Conservation (phyloP, 768 basidiomycete species). For the Suillus occidentalis region DNA sequence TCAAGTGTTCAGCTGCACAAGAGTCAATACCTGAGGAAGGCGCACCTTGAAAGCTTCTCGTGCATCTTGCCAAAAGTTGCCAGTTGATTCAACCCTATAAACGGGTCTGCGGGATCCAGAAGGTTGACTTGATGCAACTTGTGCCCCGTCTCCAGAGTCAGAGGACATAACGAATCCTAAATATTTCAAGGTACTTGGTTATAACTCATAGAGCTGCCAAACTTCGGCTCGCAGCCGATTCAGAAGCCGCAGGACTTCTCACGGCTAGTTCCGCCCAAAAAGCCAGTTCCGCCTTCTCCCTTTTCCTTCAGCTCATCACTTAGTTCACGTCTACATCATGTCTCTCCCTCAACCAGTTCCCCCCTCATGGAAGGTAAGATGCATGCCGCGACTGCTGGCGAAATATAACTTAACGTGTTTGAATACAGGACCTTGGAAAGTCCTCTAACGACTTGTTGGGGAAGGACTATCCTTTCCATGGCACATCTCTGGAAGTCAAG, state of each 20-base stretch:
- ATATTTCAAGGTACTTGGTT: not conserved
- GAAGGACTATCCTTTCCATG: constrained; percentile 88
- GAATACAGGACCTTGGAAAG: constrained; percentile 86
- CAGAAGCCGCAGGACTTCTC: constrained; percentile 21
- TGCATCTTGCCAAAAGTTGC: constrained; percentile 32
- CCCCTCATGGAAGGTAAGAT: constrained; percentile 89
- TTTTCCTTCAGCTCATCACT: constrained; percentile 15
- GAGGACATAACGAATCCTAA: not conserved
- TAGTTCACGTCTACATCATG: constrained; percentile 51
- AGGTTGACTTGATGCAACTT: constrained; percentile 4
- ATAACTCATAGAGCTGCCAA: not conserved
- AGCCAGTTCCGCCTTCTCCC: constrained; percentile 6
- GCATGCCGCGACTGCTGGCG: not conserved
- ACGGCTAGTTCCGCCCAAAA: constrained; percentile 27
- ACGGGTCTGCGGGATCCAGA: constrained; percentile 20
- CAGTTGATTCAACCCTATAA: constrained; percentile 32
- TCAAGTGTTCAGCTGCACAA: constrained; percentile 16
- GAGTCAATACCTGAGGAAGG: not conserved
- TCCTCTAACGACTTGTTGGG: constrained; percentile 91
- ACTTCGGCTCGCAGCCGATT: constrained; percentile 1
- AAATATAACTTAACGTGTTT: constrained; percentile 2
- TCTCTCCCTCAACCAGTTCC: constrained; percentile 94
- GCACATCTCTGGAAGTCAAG: constrained; percentile 78
- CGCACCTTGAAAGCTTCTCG: constrained; percentile 34
- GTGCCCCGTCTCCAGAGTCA: not conserved